phyloP scores from a whole-genome alignment of 129 eudicot genomes.

The Saussurea involucrata region DNA sequence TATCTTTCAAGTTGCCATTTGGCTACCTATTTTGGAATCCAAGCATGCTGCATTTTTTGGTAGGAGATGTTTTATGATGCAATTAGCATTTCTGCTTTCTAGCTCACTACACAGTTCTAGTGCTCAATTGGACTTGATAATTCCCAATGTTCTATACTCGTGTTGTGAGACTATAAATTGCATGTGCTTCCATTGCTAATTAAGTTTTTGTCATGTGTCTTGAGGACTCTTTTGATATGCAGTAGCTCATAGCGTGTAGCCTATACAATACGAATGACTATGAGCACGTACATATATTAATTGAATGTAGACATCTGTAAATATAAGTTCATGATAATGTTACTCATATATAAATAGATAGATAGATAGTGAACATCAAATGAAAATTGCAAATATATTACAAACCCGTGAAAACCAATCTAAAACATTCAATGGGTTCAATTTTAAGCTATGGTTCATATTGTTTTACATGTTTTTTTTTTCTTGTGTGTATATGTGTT shows the following conservation, averaged over 20 bases:
- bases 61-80: background rate
- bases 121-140: constrained; percentile 3
- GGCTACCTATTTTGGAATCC: background rate
- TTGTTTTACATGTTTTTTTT: background rate
- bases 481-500: background rate
- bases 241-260: background rate
- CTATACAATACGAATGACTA: background rate
- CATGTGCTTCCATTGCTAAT: background rate
- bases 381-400: background rate
- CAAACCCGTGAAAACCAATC: background rate
- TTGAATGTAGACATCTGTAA: background rate
- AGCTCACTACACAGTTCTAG: constrained; percentile 1
- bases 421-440: background rate
- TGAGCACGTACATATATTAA: constrained; percentile 1
- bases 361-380: background rate
- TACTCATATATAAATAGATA: background rate
- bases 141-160: background rate
- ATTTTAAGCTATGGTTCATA: background rate
- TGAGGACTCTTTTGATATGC: background rate
- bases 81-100: background rate
- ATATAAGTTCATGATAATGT: background rate
- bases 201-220: constrained; percentile 1
- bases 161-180: background rate
- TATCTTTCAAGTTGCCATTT: constrained; percentile 9
- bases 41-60: constrained; percentile 7